Evolutionary conservation across 768 basidiomycete species (phyloP).

Genomic region (Leccinum arenicola): DNA sequence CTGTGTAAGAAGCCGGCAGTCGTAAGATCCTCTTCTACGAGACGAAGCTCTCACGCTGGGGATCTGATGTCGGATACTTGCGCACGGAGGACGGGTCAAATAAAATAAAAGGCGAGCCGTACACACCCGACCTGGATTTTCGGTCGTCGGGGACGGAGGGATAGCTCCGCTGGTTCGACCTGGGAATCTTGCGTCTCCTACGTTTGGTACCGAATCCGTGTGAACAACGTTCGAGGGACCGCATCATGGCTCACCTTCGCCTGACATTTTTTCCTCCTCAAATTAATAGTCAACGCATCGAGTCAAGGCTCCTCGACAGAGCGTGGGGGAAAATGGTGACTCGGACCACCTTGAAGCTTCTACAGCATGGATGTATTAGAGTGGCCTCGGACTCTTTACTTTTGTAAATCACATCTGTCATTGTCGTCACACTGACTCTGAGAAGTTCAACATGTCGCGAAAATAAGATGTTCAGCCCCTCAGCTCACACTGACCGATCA

Average conservation of each 20-base stretch:
- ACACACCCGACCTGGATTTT: conserved; percentile 45
- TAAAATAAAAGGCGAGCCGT: background rate
- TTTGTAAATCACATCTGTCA: background rate
- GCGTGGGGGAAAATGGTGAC: background rate
- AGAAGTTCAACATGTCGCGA: background rate
- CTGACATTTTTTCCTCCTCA: conserved; percentile 12
- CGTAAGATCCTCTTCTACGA: too few relatives aligned
- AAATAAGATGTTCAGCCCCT: background rate
- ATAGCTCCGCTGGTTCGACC: conserved; percentile 25
- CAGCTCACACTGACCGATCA: too few relatives aligned
- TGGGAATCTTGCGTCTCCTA: conserved; percentile 18
- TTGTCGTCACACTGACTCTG: background rate
- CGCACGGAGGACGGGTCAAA: background rate
- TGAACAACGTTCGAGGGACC: background rate
- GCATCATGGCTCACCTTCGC: conserved; percentile 22
- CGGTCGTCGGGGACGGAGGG: conserved; percentile 26
- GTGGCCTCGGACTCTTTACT: background rate
- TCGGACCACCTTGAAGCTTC: background rate
- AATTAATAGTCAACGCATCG: background rate
- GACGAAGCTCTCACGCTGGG: conserved; percentile 31
- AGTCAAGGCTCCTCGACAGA: background rate
- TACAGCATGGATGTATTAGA: background rate
- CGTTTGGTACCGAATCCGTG: background rate
- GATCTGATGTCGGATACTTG: conserved; percentile 48
- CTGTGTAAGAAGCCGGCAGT: too few relatives aligned